These are phyloP conservation scores for Vanderwaltozyma polyspora DNA, from an alignment of 805 yeast species.

Conservation along the genomic window DNA sequence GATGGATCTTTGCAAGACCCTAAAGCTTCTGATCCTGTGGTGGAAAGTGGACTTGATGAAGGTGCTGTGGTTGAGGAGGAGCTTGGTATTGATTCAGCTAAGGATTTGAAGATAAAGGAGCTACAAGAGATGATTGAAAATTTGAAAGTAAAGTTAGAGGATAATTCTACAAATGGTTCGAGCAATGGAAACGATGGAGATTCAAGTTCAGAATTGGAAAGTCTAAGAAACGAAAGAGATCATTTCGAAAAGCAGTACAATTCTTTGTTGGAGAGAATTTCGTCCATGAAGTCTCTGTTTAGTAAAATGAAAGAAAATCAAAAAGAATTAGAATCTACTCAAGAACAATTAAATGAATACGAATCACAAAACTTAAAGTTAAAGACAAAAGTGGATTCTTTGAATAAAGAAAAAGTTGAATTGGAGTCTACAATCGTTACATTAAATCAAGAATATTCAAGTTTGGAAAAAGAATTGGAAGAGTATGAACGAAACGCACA, in stretches of 20 bases:
- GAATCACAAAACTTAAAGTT: slow-evolving; percentile 31
- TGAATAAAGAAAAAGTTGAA: slow-evolving; percentile 27
- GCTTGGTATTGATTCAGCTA: too few relatives aligned
- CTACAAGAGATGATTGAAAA: background rate
- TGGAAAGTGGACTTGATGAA: too few relatives aligned
- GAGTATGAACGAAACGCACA: slow-evolving; percentile 31
- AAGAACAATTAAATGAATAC: slow-evolving; percentile 39
- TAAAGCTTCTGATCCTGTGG: too few relatives aligned
- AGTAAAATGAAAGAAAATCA: slow-evolving; percentile 64
- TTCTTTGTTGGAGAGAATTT: slow-evolving; percentile 46
- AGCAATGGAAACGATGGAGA: too few relatives aligned
- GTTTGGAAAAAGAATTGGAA: slow-evolving; percentile 42
- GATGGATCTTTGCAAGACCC: too few relatives aligned
- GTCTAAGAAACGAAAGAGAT: slow-evolving; percentile 41
- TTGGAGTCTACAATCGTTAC: slow-evolving; percentile 25
- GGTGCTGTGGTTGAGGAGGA: too few relatives aligned
- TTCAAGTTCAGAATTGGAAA: too few relatives aligned
- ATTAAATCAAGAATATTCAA: slow-evolving; percentile 33
- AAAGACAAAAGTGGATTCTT: slow-evolving; percentile 26
- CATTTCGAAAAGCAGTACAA: slow-evolving; percentile 51
- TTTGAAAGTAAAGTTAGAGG: slow-evolving; percentile 1
- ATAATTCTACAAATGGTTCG: background rate
- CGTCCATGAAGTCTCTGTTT: slow-evolving; percentile 66
- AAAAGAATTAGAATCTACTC: slow-evolving; percentile 44
- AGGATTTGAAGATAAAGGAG: too few relatives aligned